These are phyloP conservation scores for Ustilago shanxiensis DNA, from an alignment of 1,284 basidiomycete genomes.

Conservation along the genomic window DNA sequence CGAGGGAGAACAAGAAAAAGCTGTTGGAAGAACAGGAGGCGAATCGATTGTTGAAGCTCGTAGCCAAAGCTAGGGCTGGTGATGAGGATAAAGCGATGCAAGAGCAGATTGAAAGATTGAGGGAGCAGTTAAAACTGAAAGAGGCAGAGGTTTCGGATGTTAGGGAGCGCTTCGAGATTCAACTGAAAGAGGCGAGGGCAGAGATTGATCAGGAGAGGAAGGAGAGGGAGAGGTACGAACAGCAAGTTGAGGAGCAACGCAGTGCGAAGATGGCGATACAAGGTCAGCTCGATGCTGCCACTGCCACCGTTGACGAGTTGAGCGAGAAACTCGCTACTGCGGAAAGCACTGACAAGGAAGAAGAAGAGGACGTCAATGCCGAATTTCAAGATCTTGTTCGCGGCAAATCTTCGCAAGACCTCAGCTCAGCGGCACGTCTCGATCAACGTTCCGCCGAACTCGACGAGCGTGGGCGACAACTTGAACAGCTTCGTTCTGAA, in stretches of 20 bases:
- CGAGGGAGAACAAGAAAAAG: slow-evolving; percentile 34
- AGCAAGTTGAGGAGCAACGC: background rate
- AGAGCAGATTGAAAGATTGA: slow-evolving; percentile 41
- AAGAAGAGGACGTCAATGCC: slow-evolving; percentile 39
- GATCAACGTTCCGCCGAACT: slow-evolving; percentile 28
- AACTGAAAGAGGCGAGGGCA: slow-evolving; percentile 21
- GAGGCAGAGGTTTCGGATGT: slow-evolving; percentile 25
- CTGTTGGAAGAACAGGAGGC: slow-evolving; percentile 51
- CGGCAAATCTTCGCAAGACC: slow-evolving; percentile 8
- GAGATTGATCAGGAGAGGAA: slow-evolving; percentile 11
- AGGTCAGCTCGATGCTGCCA: slow-evolving; percentile 11
- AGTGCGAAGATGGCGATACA: slow-evolving; percentile 18
- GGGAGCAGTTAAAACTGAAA: slow-evolving; percentile 27
- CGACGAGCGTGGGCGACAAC: slow-evolving; percentile 24
- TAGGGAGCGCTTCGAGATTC: slow-evolving; percentile 14
- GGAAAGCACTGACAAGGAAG: background rate
- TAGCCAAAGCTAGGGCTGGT: slow-evolving; percentile 37
- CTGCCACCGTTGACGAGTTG: slow-evolving; percentile 18
- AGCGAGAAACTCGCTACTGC: slow-evolving; percentile 19
- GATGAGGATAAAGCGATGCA: slow-evolving; percentile 31
- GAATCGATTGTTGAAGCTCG: slow-evolving; percentile 47
- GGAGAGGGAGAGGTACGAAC: slow-evolving; percentile 5
- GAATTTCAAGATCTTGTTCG: slow-evolving; percentile 38
- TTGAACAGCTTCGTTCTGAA: slow-evolving; percentile 14
- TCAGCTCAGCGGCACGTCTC: slow-evolving; percentile 1